These are phyloP conservation scores for Myxozyma mucilagina DNA, from an alignment of 805 yeast species.

Conservation along the genomic window DNA sequence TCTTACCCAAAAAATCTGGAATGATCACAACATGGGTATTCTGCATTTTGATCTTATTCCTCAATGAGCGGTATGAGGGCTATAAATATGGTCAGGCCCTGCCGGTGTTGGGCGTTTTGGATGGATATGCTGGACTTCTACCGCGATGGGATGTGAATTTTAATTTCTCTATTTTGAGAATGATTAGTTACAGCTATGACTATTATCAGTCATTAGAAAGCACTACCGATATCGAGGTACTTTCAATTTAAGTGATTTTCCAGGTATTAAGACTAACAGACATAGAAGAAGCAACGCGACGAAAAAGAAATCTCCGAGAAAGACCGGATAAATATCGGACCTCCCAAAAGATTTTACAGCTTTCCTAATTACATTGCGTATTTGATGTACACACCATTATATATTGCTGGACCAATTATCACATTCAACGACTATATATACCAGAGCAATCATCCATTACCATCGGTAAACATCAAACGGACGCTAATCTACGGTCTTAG, in stretches of 20 bases:
- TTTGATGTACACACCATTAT: slow-evolving; percentile 79
- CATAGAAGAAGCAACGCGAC: slow-evolving; percentile 22
- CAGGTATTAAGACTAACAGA: slow-evolving; percentile 3
- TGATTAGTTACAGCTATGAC: slow-evolving; percentile 82
- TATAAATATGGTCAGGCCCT: slow-evolving; percentile 51
- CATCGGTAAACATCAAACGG: slow-evolving; percentile 58
- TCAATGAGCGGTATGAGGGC: slow-evolving; percentile 68
- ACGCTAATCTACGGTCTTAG: slow-evolving; percentile 64
- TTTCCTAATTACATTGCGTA: slow-evolving; percentile 72
- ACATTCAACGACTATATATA: slow-evolving; percentile 88
- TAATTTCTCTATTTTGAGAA: slow-evolving; percentile 82
- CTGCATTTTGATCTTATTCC: slow-evolving; percentile 73
- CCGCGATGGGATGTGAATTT: slow-evolving; percentile 94
- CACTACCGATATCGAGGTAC: slow-evolving; percentile 26
- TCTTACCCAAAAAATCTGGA: slow-evolving; percentile 11
- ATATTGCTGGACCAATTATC: slow-evolving; percentile 91
- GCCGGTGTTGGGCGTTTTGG: slow-evolving; percentile 49
- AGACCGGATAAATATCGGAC: slow-evolving; percentile 63
- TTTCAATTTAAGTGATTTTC: background rate
- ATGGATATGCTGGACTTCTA: slow-evolving; percentile 71
- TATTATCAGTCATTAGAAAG: slow-evolving; percentile 40
- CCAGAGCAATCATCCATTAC: slow-evolving; percentile 59
- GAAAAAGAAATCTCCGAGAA: slow-evolving; percentile 51
- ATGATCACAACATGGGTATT: slow-evolving; percentile 63
- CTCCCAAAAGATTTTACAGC: slow-evolving; percentile 61